Conservation (phyloP, 306 rosid genomes). For the Erythrophleum fordii region DNA sequence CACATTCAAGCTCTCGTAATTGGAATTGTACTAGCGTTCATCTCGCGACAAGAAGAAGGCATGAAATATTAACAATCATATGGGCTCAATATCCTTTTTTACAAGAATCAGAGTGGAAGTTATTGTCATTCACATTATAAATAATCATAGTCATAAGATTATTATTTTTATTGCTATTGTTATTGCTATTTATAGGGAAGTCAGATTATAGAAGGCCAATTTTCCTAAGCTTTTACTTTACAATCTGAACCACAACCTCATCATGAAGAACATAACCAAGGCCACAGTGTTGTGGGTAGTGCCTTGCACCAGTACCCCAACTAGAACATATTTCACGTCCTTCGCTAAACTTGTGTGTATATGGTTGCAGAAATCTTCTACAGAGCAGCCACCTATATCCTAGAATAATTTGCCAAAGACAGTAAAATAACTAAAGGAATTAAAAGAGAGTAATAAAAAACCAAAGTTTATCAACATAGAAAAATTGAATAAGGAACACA, state of each 20-base stretch:
- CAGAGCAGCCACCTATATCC: constrained; percentile 97
- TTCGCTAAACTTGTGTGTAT: constrained; percentile 89
- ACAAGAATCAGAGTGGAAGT: no score
- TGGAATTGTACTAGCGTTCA: constrained; percentile 1
- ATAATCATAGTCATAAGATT: not conserved
- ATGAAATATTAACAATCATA: constrained; percentile 7
- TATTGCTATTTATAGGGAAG: no score
- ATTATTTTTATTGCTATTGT: no score
- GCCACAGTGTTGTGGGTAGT: constrained; percentile 96
- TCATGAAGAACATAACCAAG: constrained; percentile 74
- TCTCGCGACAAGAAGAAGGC: constrained; percentile 5
- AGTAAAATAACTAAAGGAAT: no score
- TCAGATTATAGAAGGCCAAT: not conserved
- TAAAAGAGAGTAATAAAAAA: constrained; percentile 24
- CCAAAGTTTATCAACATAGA: constrained; percentile 17
- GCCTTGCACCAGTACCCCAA: constrained; percentile 95
- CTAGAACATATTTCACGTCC: constrained; percentile 92
- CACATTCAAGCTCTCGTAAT: constrained; percentile 32
- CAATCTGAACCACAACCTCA: constrained; percentile 94
- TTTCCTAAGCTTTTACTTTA: constrained; percentile 84
- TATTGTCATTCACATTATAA: no score
- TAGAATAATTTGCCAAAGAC: constrained; percentile 42
- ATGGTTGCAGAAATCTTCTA: constrained; percentile 94
- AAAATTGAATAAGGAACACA: constrained; percentile 12
- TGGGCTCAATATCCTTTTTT: no score